Evolutionary conservation across 2,329 filamentous ascomycete genomes (phyloP).

Genomic region (Zymoseptoria ardabiliae): DNA sequence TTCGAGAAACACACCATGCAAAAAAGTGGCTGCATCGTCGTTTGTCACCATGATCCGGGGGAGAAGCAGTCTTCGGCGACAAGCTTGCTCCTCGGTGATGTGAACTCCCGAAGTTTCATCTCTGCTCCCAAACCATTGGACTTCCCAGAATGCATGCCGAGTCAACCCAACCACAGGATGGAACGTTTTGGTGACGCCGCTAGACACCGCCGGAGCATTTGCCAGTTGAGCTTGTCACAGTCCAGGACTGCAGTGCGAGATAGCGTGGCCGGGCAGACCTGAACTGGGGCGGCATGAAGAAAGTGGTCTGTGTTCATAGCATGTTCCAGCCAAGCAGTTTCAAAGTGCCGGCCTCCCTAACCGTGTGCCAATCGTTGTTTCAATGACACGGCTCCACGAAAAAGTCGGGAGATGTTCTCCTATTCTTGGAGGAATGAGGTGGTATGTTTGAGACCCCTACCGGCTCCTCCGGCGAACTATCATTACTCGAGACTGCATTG

Average conservation of each 20-base stretch:
- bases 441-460: background rate
- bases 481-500: background rate
- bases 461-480: background rate
- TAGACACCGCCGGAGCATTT: background rate
- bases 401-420: background rate
- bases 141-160: background rate
- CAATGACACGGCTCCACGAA: background rate
- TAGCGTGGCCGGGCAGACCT: too few species aligned
- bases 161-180: background rate
- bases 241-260: background rate
- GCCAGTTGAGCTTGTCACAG: background rate
- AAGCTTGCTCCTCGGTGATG: background rate
- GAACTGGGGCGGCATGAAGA: background rate
- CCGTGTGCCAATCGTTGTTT: background rate
- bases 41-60: background rate
- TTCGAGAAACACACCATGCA: background rate
- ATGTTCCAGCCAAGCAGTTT: background rate
- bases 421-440: background rate
- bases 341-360: background rate
- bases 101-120: background rate
- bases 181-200: background rate
- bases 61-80: background rate
- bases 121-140: background rate
- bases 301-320: background rate
- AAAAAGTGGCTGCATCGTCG: background rate